Conservation (phyloP, 352 stramenopile species). For the Pythium periplocum region DNA sequence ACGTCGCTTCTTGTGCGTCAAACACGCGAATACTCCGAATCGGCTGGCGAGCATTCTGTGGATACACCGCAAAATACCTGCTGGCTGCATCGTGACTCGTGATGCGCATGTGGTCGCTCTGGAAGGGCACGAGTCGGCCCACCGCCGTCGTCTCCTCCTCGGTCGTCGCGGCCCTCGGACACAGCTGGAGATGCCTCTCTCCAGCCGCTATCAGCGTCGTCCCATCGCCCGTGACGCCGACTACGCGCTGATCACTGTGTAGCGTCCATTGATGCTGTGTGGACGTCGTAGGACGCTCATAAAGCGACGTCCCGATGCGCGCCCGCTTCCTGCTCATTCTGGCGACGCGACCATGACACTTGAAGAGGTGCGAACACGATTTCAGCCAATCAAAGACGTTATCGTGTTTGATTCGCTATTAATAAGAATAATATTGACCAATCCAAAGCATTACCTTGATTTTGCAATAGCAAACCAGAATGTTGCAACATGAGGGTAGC, state of each 20-base stretch:
- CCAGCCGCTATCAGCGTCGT: constrained; percentile 12
- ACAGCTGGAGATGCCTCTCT: constrained; percentile 15
- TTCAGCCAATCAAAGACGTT: no score
- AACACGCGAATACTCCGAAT: constrained; percentile 4
- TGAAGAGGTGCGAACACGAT: no score
- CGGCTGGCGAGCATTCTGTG: constrained; percentile 1
- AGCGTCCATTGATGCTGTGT: constrained; percentile 9
- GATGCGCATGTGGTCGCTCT: constrained; percentile 4
- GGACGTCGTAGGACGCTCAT: neutral
- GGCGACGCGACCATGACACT: no score
- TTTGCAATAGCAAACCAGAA: no score
- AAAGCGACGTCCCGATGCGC: neutral
- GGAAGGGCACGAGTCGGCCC: constrained; percentile 13
- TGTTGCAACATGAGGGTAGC: no score
- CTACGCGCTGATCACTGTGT: constrained; percentile 12
- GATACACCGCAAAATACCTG: constrained; percentile 9
- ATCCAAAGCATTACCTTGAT: no score
- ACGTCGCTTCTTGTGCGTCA: constrained; percentile 5
- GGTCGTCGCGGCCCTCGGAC: neutral
- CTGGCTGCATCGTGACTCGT: neutral
- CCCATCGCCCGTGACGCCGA: constrained; percentile 5
- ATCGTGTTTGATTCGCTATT: no score
- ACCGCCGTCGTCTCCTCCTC: neutral
- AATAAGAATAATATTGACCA: no score
- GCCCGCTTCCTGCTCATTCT: constrained; percentile 7